Evolutionary conservation across 805 yeast species (phyloP), one percentile per base, ranked within the genome.

Genomic region (Debaryomyces maramus): DNA sequence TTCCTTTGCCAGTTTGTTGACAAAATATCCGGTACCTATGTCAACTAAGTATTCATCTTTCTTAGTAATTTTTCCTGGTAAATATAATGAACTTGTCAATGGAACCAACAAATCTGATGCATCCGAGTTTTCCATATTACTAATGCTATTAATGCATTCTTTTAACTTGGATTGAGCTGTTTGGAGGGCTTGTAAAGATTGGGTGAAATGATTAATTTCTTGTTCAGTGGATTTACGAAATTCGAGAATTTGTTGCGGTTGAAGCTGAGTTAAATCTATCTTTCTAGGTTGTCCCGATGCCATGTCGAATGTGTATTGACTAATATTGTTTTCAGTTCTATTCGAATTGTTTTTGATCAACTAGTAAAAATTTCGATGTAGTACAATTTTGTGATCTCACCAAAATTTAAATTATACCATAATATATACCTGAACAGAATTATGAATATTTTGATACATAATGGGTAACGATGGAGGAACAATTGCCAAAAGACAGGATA

Each of bases 21-120:
- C 90, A 58, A 77, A 93, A 59, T 93, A 93, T 2, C 98, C 98
- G 0, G 99, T 93, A 24, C 99, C 99, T 18, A 93, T 83, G 58
- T 93, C 99, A 7, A 93, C 96, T 58, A 93, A 70, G 53, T 84
- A 93, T 43, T 75, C 80, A 44, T 82, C 75, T 37, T 75, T 75
- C 42, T 84, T 79, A 32, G 73, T 70, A 37, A 87, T 74, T 39
- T 70, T 77, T 2, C 98, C 99, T 3, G 97, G 96, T 19, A 93
- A 84, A 51, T 93, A 93, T 29, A 93, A 67, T 0, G 97, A 88
- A 14, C 89, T 74, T 0, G 98, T 88, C 45, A 95, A 72, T 5
- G 99, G 99, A 1, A 93, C 88, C 46, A 93, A 68, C 15, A 91
- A 60, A 23, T 78, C 76, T 33, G 75, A 65, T 1, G 73, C 66